Conservation (phyloP, 352 stramenopile species). For the Halophytophthora polymorphica region DNA sequence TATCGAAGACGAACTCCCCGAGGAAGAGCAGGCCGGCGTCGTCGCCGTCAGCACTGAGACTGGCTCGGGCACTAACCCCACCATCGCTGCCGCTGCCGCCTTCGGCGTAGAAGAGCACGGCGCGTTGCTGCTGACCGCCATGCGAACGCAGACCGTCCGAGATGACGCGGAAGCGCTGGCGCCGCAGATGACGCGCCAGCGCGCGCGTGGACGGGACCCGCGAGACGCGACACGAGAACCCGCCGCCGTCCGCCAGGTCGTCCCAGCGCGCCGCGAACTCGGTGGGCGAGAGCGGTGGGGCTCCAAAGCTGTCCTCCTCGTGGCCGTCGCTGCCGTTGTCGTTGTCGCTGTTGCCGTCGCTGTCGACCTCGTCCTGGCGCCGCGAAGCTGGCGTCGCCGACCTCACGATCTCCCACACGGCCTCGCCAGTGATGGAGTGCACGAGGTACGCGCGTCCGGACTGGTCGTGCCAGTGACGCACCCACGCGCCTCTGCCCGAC, state of each 20-base stretch:
- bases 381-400: neutral
- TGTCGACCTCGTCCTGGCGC: neutral
- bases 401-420: conserved; percentile 61
- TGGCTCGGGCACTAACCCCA: neutral
- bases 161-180: conserved; percentile 48
- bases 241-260: conserved; percentile 43
- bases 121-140: conserved; percentile 33
- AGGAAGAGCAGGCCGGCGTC: conserved; percentile 40
- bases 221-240: conserved; percentile 63
- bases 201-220: conserved; percentile 37
- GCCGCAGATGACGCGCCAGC: conserved; percentile 42
- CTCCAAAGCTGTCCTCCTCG: conserved; percentile 3
- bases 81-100: conserved; percentile 4
- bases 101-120: conserved; percentile 53
- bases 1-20: conserved; percentile 70
- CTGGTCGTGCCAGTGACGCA: conserved; percentile 58
- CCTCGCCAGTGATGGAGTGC: conserved; percentile 63
- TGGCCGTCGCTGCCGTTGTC: neutral
- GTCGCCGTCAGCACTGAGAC: neutral
- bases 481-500: conserved; percentile 36
- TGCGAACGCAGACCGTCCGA: conserved; percentile 38
- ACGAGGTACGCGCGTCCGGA: conserved; percentile 58
- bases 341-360: neutral
- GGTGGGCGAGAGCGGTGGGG: conserved; percentile 16
- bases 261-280: conserved; percentile 56